These are phyloP conservation scores for Apiospora pterosperma DNA, from an alignment of 2,329 filamentous ascomycete species.

Conservation along the genomic window DNA sequence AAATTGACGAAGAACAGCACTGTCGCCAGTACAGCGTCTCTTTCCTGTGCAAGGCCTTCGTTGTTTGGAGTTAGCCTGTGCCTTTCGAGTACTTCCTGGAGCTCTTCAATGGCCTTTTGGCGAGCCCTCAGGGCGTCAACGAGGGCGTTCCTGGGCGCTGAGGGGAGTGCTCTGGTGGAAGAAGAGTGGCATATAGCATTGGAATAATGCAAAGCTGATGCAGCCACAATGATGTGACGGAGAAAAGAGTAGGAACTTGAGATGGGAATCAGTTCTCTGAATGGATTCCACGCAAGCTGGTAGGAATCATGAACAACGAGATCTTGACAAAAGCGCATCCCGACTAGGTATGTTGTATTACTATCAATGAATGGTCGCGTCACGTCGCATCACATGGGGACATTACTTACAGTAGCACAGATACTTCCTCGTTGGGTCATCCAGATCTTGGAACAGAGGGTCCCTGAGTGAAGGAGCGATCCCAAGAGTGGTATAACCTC, in stretches of 20 bases:
- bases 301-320: constrained; percentile 46
- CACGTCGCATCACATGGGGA: background rate
- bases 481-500: background rate
- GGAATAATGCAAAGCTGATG: constrained; percentile 46
- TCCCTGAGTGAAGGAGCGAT: constrained; percentile 39
- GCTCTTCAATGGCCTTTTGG: constrained; percentile 42
- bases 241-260: constrained; percentile 43
- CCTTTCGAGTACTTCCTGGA: constrained; percentile 35
- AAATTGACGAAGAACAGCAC: constrained; percentile 51
- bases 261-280: constrained; percentile 45
- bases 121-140: constrained; percentile 45
- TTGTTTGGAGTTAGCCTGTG: constrained; percentile 5
- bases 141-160: constrained; percentile 31
- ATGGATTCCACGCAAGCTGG: constrained; percentile 38
- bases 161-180: constrained; percentile 12
- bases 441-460: constrained; percentile 53
- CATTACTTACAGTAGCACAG: constrained; percentile 46
- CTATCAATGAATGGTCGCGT: constrained; percentile 4
- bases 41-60: constrained; percentile 35
- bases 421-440: constrained; percentile 42
- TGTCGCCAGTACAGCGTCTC: constrained; percentile 44
- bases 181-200: constrained; percentile 36
- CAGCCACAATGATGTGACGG: constrained; percentile 45
- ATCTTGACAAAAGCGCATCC: constrained; percentile 45
- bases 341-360: constrained; percentile 14